Evolutionary conservation across 768 basidiomycete genomes (phyloP).

Genomic region (Lentinula sp.): DNA sequence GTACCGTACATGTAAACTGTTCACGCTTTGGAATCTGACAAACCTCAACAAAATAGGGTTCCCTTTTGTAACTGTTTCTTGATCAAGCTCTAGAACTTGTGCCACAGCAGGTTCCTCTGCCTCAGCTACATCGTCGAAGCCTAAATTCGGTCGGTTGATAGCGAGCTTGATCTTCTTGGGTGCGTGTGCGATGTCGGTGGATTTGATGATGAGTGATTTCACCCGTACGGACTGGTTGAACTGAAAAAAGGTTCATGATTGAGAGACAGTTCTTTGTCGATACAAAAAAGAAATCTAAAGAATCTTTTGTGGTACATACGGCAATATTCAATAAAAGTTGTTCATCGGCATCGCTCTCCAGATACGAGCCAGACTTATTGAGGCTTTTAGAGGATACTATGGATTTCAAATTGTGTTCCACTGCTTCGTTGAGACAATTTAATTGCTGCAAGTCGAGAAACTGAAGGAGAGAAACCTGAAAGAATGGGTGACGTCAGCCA

Average conservation of each 20-base stretch:
- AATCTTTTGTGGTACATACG: slow-evolving; percentile 31
- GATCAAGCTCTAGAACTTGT: slow-evolving; percentile 49
- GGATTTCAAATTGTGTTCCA: slow-evolving; percentile 41
- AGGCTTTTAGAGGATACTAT: slow-evolving; percentile 37
- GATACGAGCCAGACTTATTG: slow-evolving; percentile 38
- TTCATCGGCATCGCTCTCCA: slow-evolving; percentile 68
- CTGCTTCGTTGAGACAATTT: slow-evolving; percentile 65
- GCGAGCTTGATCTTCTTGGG: slow-evolving; percentile 60
- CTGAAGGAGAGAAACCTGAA: slow-evolving; percentile 49
- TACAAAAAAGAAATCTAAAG: not conserved
- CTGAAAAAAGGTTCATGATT: slow-evolving; percentile 24
- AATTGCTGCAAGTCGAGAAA: slow-evolving; percentile 53
- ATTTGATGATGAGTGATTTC: slow-evolving; percentile 49
- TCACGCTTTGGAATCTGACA: slow-evolving; percentile 68
- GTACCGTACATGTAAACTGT: slow-evolving; percentile 52
- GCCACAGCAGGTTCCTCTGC: slow-evolving; percentile 41
- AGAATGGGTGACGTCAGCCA: not conserved
- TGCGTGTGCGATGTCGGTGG: slow-evolving; percentile 32
- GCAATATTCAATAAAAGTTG: slow-evolving; percentile 63
- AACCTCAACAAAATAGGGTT: slow-evolving; percentile 48
- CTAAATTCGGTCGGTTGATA: slow-evolving; percentile 51
- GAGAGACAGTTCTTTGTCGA: not conserved
- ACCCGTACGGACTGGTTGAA: slow-evolving; percentile 67
- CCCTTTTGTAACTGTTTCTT: slow-evolving; percentile 37
- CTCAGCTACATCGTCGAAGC: slow-evolving; percentile 62